These are phyloP conservation scores for Chalciporus piperatus DNA, from an alignment of 768 basidiomycete genomes.

Conservation along the genomic window DNA sequence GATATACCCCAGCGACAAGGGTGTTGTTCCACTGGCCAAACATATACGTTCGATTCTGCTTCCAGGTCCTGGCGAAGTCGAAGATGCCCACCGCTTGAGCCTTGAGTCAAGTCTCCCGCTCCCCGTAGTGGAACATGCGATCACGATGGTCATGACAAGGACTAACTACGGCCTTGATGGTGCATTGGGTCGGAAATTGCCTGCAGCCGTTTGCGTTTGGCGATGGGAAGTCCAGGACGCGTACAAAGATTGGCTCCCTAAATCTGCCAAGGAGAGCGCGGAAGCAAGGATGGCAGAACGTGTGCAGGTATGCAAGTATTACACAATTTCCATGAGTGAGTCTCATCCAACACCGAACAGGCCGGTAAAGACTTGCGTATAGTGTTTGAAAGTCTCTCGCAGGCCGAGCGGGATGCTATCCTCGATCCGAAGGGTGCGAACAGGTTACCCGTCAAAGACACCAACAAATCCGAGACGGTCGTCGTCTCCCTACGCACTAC, in stretches of 20 bases:
- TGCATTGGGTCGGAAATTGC: slow-evolving; percentile 47
- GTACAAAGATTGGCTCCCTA: slow-evolving; percentile 62
- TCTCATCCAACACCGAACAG: slow-evolving; percentile 34
- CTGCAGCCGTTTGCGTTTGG: slow-evolving; percentile 72
- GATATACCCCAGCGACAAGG: slow-evolving; percentile 62
- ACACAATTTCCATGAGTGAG: not conserved
- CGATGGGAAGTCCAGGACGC: slow-evolving; percentile 78
- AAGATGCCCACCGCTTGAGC: slow-evolving; percentile 33
- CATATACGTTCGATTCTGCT: slow-evolving; percentile 67
- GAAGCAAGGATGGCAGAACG: slow-evolving; percentile 63
- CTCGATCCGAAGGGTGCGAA: slow-evolving; percentile 47
- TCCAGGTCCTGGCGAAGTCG: slow-evolving; percentile 59
- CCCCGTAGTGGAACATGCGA: slow-evolving; percentile 56
- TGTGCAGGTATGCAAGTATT: slow-evolving; percentile 46
- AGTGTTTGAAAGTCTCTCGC: slow-evolving; percentile 56
- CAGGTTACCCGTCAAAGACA: slow-evolving; percentile 36
- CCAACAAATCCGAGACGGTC: slow-evolving; percentile 19
- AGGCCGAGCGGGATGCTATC: slow-evolving; percentile 53
- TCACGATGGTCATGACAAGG: slow-evolving; percentile 61
- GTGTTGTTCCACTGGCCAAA: slow-evolving; percentile 58
- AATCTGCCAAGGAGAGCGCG: slow-evolving; percentile 59
- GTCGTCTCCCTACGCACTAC: slow-evolving; percentile 1
- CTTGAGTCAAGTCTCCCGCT: slow-evolving; percentile 42
- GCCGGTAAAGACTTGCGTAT: slow-evolving; percentile 54
- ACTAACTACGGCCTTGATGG: slow-evolving; percentile 78